Conservation (phyloP, 108 stramenopile genomes). For the Fistulifera solaris region DNA sequence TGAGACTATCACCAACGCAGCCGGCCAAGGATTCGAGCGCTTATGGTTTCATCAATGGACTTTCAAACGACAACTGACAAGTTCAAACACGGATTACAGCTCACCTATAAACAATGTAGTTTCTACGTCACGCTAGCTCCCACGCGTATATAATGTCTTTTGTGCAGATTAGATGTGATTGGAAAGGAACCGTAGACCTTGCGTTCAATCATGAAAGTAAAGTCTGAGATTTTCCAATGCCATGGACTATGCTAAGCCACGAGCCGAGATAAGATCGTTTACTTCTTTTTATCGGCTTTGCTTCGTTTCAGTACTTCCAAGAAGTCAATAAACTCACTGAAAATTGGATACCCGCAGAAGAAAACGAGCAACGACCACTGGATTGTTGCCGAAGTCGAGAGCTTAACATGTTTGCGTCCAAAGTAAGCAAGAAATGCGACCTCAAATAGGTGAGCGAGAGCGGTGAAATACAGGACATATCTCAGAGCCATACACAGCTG, state of each 20-base stretch:
- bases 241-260: background rate
- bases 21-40: too few species aligned
- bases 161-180: too few species aligned
- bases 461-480: slow-evolving; percentile 15
- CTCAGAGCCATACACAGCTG: background rate
- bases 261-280: background rate
- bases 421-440: slow-evolving; percentile 6
- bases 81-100: too few species aligned
- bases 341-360: slow-evolving; percentile 27
- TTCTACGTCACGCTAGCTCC: too few species aligned
- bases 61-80: too few species aligned
- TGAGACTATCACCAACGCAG: too few species aligned
- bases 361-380: slow-evolving; percentile 25
- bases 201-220: too few species aligned
- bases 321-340: slow-evolving; percentile 14
- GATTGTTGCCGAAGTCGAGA: slow-evolving; percentile 4
- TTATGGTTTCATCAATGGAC: too few species aligned
- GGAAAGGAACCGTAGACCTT: too few species aligned
- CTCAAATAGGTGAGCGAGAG: slow-evolving; percentile 23
- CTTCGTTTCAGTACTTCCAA: slow-evolving; percentile 9
- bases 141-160: too few species aligned
- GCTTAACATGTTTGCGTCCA: slow-evolving; percentile 7
- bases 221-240: background rate
- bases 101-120: too few species aligned
- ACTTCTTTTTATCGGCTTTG: slow-evolving; percentile 9